These are phyloP conservation scores for Canariomyces notabilis DNA, from an alignment of 2,329 filamentous ascomycete species.

Conservation along the genomic window DNA sequence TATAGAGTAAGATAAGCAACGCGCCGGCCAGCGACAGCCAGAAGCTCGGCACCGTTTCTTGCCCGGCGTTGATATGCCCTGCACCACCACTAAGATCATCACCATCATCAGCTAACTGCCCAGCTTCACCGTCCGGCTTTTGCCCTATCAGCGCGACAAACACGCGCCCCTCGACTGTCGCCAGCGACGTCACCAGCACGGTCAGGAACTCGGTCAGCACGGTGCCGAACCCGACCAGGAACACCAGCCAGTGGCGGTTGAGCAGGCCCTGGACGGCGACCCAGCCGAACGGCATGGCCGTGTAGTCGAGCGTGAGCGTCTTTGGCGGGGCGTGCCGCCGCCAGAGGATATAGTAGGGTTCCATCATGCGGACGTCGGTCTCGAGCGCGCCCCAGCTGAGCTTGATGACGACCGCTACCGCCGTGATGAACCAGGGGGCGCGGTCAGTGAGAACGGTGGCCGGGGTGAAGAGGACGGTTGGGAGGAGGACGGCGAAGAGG, in stretches of 20 bases:
- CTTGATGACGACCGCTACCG: slow-evolving; percentile 61
- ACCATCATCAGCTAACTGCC: slow-evolving; percentile 1
- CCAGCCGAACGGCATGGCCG: slow-evolving; percentile 63
- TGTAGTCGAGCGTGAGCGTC: slow-evolving; percentile 68
- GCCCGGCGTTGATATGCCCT: slow-evolving; percentile 42
- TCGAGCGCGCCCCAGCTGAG: slow-evolving; percentile 65
- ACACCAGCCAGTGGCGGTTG: slow-evolving; percentile 61
- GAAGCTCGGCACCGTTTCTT: slow-evolving; percentile 60
- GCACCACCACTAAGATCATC: slow-evolving; percentile 17
- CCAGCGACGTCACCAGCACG: slow-evolving; percentile 61
- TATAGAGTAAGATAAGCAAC: slow-evolving; percentile 60
- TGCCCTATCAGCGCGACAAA: slow-evolving; percentile 44
- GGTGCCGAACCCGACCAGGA: slow-evolving; percentile 64
- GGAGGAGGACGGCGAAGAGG: slow-evolving; percentile 53
- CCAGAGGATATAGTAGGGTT: slow-evolving; percentile 68
- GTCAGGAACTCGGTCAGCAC: slow-evolving; percentile 70
- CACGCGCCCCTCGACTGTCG: slow-evolving; percentile 57
- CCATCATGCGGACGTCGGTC: slow-evolving; percentile 65
- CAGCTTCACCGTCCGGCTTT: slow-evolving; percentile 14
- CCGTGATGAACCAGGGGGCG: slow-evolving; percentile 61
- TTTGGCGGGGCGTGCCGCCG: slow-evolving; percentile 59
- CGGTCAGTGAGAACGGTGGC: slow-evolving; percentile 53
- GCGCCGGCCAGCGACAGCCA: slow-evolving; percentile 60
- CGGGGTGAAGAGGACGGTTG: slow-evolving; percentile 56
- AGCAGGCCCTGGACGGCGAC: slow-evolving; percentile 57